Conservation (phyloP, 2,329 filamentous ascomycete genomes). For the Aspergillus felis region DNA sequence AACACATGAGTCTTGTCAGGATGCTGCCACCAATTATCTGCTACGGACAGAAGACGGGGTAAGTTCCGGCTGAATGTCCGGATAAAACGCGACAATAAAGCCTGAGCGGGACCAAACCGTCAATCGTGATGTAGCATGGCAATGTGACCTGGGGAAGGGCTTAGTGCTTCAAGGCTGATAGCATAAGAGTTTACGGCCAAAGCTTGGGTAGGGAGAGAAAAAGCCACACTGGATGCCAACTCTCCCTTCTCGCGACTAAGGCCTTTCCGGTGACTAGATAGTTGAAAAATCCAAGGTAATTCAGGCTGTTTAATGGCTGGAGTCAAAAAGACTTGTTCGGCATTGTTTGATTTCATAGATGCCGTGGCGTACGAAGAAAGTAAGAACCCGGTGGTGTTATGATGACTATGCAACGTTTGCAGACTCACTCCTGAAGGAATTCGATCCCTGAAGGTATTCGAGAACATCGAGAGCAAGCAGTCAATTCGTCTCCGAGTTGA, state of each 20-base stretch:
- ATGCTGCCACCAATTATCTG: not conserved
- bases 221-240: not conserved
- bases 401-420: not conserved
- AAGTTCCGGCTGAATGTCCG: conserved; percentile 3
- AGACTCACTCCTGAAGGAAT: not conserved
- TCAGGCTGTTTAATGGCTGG: too few species aligned
- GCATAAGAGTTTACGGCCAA: not conserved
- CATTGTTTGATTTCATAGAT: not conserved
- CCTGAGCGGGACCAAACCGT: not conserved
- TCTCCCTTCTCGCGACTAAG: not conserved
- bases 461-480: not conserved
- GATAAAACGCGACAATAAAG: not conserved
- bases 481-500: not conserved
- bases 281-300: not conserved
- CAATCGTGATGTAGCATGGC: not conserved
- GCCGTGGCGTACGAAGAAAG: not conserved
- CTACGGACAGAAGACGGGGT: not conserved
- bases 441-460: not conserved
- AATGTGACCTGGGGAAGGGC: not conserved
- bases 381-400: not conserved
- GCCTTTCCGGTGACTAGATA: not conserved
- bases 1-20: not conserved
- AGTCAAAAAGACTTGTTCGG: not conserved
- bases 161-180: not conserved
- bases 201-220: not conserved